phyloP scores from a whole-genome alignment of 208 protist genomes.

The Leishmania braziliensis region DNA sequence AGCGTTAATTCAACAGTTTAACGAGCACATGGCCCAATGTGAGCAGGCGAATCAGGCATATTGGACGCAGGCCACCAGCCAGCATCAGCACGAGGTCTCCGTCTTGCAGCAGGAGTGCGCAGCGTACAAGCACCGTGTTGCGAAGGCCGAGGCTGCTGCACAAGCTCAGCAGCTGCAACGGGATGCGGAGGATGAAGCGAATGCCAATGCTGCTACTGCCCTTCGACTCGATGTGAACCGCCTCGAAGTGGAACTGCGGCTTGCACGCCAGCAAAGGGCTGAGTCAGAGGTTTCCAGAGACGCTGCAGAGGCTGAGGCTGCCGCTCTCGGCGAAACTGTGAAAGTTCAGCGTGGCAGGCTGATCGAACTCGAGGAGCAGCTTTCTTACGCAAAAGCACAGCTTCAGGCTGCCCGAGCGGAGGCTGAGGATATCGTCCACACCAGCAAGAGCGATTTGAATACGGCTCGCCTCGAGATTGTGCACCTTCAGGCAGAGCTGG shows the following conservation, averaged over 20 bases:
- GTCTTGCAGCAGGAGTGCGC: constrained; percentile 23
- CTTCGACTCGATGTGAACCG: not conserved
- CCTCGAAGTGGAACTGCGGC: not conserved
- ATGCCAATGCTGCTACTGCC: not conserved
- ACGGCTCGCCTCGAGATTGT: not conserved
- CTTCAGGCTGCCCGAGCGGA: constrained; percentile 4
- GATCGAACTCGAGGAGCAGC: not conserved
- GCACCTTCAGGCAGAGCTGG: not conserved
- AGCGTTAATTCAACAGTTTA: constrained; percentile 47
- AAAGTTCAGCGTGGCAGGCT: not conserved
- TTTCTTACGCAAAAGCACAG: not conserved
- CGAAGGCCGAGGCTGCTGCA: constrained; percentile 2
- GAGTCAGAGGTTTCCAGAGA: not conserved
- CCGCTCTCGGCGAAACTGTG: not conserved
- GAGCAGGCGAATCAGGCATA: constrained; percentile 46
- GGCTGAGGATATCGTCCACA: not conserved
- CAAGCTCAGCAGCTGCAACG: constrained; percentile 1
- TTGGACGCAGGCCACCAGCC: constrained; percentile 26
- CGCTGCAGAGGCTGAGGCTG: not conserved
- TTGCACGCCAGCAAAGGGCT: not conserved
- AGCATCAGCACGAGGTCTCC: constrained; percentile 32
- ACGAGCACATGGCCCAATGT: constrained; percentile 53
- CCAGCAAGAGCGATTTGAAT: not conserved
- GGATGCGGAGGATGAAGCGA: not conserved
- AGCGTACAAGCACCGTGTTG: not conserved